Percentiles rank a stretch among this genome's conserved stretches.
phyloP scores from a whole-genome alignment of 2,329 filamentous ascomycete species.

The Bipolaris sorokiniana region DNA sequence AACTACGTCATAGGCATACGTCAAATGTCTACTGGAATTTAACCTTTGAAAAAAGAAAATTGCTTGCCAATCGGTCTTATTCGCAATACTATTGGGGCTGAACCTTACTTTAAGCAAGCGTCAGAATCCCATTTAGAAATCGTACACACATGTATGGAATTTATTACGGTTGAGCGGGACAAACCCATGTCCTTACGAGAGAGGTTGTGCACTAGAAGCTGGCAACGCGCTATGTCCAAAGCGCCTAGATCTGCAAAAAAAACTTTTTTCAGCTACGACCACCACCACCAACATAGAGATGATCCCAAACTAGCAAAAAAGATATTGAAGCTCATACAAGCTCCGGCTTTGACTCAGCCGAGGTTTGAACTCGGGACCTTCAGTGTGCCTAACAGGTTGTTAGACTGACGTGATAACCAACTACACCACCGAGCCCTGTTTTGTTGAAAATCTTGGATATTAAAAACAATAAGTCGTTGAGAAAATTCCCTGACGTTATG shows the following conservation, averaged over 20 bases:
- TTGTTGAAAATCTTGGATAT: neutral
- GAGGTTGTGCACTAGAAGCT: too few species aligned
- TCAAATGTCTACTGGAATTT: too few species aligned
- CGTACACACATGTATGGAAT: neutral
- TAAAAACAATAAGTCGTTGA: neutral
- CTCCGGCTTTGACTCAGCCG: conserved; percentile 20
- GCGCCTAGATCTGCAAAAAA: neutral
- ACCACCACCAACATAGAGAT: neutral
- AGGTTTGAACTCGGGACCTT: conserved; percentile 28
- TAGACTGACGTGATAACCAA: conserved; percentile 57
- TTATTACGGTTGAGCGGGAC: neutral
- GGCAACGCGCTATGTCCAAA: too few species aligned
- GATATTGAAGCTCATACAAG: neutral
- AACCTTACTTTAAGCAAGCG: too few species aligned
- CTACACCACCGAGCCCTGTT: conserved; percentile 49
- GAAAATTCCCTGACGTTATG: neutral
- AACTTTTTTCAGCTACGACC: neutral
- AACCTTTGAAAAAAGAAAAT: too few species aligned
- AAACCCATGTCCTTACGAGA: neutral
- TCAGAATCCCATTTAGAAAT: too few species aligned
- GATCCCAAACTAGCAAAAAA: neutral
- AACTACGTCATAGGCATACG: too few species aligned
- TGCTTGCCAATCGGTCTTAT: too few species aligned
- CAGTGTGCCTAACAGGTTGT: conserved; percentile 34
- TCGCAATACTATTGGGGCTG: too few species aligned